Conservation (phyloP, 208 protist species). For the Endotrypanum monterogeii region DNA sequence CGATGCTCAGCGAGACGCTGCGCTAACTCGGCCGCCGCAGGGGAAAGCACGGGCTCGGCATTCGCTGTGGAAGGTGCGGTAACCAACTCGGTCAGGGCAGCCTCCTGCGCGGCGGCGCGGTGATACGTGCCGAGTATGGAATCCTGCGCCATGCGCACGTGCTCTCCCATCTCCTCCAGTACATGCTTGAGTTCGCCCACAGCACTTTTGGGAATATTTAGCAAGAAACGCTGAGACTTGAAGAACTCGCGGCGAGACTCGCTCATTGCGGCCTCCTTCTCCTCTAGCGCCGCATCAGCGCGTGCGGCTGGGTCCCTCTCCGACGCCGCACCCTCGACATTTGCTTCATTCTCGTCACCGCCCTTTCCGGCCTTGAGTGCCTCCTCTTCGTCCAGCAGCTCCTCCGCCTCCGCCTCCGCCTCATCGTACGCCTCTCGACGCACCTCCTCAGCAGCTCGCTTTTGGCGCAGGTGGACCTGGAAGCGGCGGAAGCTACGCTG, state of each 20-base stretch:
- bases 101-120: conserved; percentile 34
- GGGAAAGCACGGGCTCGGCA: conserved; percentile 29
- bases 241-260: conserved; percentile 66
- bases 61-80: conserved; percentile 5
- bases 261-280: conserved; percentile 38
- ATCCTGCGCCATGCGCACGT: conserved; percentile 54
- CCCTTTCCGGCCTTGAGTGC: conserved; percentile 16
- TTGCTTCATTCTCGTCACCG: conserved; percentile 12
- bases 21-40: conserved; percentile 38
- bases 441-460: conserved; percentile 52
- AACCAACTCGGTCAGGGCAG: conserved; percentile 18
- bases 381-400: conserved; percentile 57
- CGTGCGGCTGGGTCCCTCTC: conserved; percentile 23
- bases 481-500: conserved; percentile 69
- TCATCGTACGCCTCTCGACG: conserved; percentile 57
- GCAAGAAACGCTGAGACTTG: conserved; percentile 74
- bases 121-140: conserved; percentile 22
- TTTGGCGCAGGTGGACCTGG: conserved; percentile 26
- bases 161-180: conserved; percentile 51
- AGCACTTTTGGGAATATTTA: conserved; percentile 57
- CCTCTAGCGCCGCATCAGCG: conserved; percentile 31
- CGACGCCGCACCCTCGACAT: conserved; percentile 1
- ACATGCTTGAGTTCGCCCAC: conserved; percentile 60
- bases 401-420: conserved; percentile 66
- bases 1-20: conserved; percentile 36